A percentile compares a stretch with the other conserved stretches of the same genome.
Conservation (phyloP, 2,329 filamentous ascomycete genomes). For the Emmonsiellopsis sp. region DNA sequence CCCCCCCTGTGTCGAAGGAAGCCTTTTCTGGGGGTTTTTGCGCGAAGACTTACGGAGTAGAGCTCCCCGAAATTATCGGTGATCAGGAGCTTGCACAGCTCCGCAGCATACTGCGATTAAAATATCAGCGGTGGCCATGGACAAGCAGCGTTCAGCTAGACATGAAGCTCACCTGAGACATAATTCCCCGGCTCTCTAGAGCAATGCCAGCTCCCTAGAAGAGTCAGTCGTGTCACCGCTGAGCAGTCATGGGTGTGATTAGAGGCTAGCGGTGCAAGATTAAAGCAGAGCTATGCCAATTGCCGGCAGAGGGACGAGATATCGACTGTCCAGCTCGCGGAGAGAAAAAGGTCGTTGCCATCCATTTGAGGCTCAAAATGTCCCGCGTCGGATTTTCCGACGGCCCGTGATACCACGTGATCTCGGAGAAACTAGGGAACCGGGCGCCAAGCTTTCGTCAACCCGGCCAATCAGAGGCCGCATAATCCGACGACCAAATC, state of each 20-base stretch:
- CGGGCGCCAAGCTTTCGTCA: constrained; percentile 24
- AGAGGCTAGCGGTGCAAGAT: not conserved
- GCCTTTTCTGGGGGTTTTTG: constrained; percentile 3
- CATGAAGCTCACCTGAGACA: constrained; percentile 45
- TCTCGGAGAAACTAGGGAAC: constrained; percentile 2
- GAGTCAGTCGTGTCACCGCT: constrained; percentile 60
- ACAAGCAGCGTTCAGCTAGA: constrained; percentile 6
- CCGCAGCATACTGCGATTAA: constrained; percentile 55
- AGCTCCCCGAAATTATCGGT: constrained; percentile 87
- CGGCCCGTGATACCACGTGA: constrained; percentile 3
- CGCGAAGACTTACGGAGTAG: constrained; percentile 60
- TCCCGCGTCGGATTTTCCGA: not conserved
- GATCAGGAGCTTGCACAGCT: constrained; percentile 84
- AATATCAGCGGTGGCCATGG: constrained; percentile 14
- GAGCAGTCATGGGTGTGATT: constrained; percentile 19
- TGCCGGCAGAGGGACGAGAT: too few species aligned
- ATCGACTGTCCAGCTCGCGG: constrained; percentile 16
- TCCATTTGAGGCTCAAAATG: not conserved
- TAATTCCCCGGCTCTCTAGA: constrained; percentile 54
- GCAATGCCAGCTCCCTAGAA: constrained; percentile 72
- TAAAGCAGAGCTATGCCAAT: not conserved
- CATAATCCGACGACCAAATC: constrained; percentile 23
- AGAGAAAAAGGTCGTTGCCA: too few species aligned
- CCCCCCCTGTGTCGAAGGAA: not conserved
- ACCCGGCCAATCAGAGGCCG: constrained; percentile 28